These are phyloP conservation scores for Leccinum uliginosum DNA, from an alignment of 768 basidiomycete species.

Conservation along the genomic window DNA sequence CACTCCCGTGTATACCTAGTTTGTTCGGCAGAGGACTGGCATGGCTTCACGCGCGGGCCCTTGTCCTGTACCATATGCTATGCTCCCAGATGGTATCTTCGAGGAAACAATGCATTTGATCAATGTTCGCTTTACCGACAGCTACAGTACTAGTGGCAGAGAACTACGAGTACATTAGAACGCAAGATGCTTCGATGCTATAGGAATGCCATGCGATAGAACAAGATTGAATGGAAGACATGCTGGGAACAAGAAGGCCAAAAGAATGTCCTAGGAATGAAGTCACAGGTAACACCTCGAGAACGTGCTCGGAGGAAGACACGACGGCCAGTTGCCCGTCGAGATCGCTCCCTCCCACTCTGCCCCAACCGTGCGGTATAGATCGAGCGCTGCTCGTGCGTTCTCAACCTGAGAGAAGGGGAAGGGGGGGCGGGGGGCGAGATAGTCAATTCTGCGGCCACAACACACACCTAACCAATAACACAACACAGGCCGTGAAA, in stretches of 20 bases:
- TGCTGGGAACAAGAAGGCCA: conserved; percentile 14
- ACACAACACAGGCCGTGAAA: neutral
- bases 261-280: conserved; percentile 1
- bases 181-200: conserved; percentile 13
- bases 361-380: conserved; percentile 50
- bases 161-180: conserved; percentile 22
- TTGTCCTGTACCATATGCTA: neutral
- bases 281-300: conserved; percentile 69
- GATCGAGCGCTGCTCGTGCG: conserved; percentile 53
- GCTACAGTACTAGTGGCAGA: conserved; percentile 6
- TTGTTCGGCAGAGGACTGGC: neutral
- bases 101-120: conserved; percentile 4
- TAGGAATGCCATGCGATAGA: conserved; percentile 5
- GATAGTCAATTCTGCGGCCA: conserved; percentile 4
- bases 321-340: conserved; percentile 67
- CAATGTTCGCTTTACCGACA: conserved; percentile 16
- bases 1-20: neutral
- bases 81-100: neutral
- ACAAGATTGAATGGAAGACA: neutral
- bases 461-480: neutral
- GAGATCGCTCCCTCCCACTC: conserved; percentile 66
- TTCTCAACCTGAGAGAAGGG: conserved; percentile 74
- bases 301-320: conserved; percentile 73
- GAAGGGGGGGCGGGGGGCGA: too few species aligned
- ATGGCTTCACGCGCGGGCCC: neutral